Conservation (phyloP, 2,329 filamentous ascomycete species). For the Chaetothyriales sp. region DNA sequence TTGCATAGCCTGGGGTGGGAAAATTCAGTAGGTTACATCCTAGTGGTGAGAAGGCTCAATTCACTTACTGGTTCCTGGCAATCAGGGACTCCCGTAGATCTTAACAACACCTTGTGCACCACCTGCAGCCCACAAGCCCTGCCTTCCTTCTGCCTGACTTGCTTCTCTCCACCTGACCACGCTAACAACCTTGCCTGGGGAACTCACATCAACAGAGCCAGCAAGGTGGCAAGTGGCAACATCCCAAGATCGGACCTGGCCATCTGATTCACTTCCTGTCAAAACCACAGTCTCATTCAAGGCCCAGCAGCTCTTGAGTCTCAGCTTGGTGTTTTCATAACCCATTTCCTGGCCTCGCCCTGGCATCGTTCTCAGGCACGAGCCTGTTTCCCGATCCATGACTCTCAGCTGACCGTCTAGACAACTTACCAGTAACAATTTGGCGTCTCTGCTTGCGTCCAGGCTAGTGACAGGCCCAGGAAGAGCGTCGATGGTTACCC, state of each 20-base stretch:
- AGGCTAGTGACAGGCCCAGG: constrained; percentile 58
- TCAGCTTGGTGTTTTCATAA: constrained; percentile 51
- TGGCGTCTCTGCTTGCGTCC: constrained; percentile 53
- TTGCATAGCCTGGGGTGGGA: background rate
- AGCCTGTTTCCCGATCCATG: constrained; percentile 63
- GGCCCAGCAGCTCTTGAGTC: constrained; percentile 63
- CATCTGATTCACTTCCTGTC: constrained; percentile 63
- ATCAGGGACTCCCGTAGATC: constrained; percentile 7
- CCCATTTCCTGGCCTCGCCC: constrained; percentile 25
- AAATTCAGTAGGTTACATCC: background rate
- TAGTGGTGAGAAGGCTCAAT: background rate
- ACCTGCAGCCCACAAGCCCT: constrained; percentile 15
- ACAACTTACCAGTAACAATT: constrained; percentile 56
- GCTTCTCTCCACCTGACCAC: constrained; percentile 16
- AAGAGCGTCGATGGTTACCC: constrained; percentile 54
- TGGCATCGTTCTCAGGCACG: constrained; percentile 54
- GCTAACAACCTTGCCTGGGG: constrained; percentile 12
- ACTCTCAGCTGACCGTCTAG: constrained; percentile 64
- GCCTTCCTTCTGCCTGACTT: constrained; percentile 10
- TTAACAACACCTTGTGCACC: constrained; percentile 15
- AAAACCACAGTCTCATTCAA: constrained; percentile 62
- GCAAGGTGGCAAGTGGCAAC: constrained; percentile 49
- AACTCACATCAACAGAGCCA: constrained; percentile 11
- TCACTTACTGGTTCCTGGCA: background rate
- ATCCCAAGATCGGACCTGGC: constrained; percentile 68